Conservation (phyloP, 345 rosid genomes). For the Populus davidiana region DNA sequence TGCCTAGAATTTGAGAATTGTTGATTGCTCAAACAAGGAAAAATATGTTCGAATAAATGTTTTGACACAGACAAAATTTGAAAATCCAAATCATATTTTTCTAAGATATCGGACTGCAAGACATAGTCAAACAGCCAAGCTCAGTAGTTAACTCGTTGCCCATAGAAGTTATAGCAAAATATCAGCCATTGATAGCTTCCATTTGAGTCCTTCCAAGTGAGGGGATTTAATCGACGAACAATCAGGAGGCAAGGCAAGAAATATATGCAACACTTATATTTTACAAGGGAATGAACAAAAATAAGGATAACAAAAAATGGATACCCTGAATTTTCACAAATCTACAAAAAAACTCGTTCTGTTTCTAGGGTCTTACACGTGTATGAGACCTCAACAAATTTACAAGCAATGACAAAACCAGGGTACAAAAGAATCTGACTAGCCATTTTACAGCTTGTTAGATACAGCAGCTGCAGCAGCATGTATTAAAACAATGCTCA, state of each 20-base stretch:
- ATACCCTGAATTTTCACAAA: conserved; percentile 29
- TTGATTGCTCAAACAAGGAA: not conserved
- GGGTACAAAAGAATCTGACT: conserved; percentile 34
- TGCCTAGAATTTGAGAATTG: not conserved
- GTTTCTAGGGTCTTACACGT: conserved; percentile 21
- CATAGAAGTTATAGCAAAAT: not conserved
- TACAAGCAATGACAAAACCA: conserved; percentile 32
- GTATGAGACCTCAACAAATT: conserved; percentile 23
- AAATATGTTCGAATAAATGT: not conserved
- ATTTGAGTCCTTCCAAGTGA: not conserved
- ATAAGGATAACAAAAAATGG: conserved; percentile 8
- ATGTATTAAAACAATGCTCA: conserved; percentile 25
- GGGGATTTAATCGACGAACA: not conserved
- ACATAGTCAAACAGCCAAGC: not conserved
- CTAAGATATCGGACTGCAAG: not conserved
- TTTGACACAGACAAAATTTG: not conserved
- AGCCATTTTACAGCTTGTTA: conserved; percentile 39
- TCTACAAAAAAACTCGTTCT: conserved; percentile 20
- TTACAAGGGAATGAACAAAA: not conserved
- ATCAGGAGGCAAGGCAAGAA: not conserved
- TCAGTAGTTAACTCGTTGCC: not conserved
- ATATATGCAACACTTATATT: not conserved
- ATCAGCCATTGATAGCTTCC: not conserved
- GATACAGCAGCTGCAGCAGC: conserved; percentile 43
- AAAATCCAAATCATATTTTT: not conserved